These are phyloP conservation scores for Diaporthe longicolla DNA, from an alignment of 2,329 filamentous ascomycete genomes.

Conservation along the genomic window DNA sequence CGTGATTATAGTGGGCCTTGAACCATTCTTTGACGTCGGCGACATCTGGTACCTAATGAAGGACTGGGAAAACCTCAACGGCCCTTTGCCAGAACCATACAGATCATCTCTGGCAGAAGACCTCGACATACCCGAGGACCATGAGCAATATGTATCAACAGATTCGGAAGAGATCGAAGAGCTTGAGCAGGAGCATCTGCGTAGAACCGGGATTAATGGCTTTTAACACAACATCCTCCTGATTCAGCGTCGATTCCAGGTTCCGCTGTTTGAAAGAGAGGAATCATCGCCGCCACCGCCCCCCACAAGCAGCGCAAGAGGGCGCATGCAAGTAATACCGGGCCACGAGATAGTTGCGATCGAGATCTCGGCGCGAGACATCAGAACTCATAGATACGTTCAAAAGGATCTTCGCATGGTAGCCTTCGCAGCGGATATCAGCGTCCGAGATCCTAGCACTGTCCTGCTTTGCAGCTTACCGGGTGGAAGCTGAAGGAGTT, in stretches of 20 bases:
- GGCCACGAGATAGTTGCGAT: not conserved
- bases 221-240: not conserved
- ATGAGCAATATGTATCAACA: not conserved
- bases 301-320: not conserved
- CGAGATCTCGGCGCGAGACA: not conserved
- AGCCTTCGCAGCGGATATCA: not conserved
- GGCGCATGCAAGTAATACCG: not conserved
- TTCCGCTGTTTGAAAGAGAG: not conserved
- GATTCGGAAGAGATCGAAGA: not conserved
- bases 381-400: not conserved
- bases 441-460: not conserved
- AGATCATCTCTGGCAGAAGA: not conserved
- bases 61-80: not conserved
- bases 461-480: not conserved
- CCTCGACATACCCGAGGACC: not conserved
- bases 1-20: not conserved
- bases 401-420: not conserved
- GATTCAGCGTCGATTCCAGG: conserved; percentile 1
- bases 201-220: not conserved
- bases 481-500: not conserved
- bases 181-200: not conserved
- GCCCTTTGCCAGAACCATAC: not conserved
- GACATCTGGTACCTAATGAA: not conserved
- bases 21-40: not conserved
- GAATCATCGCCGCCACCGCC: not conserved